Conservation (phyloP, 2,329 filamentous ascomycete genomes). For the Aspergillus ochraceoroseus region DNA sequence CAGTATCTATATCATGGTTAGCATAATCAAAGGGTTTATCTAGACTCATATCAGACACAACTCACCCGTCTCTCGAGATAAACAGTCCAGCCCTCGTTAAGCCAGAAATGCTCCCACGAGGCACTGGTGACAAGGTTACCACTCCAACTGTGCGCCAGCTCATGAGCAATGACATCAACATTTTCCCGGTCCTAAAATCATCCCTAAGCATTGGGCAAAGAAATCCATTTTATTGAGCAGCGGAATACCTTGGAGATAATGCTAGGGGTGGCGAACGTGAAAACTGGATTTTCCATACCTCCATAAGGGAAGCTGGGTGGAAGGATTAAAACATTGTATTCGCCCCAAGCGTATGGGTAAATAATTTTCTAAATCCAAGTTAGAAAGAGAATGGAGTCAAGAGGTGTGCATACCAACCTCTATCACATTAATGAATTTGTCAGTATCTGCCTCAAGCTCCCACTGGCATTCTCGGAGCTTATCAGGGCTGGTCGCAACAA, state of each 20-base stretch:
- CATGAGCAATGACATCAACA: slow-evolving; percentile 92
- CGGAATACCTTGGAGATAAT: slow-evolving; percentile 70
- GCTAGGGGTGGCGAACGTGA: slow-evolving; percentile 91
- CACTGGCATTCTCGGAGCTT: slow-evolving; percentile 78
- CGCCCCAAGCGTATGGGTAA: slow-evolving; percentile 87
- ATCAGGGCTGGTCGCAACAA: slow-evolving; percentile 82
- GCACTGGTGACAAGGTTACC: slow-evolving; percentile 64
- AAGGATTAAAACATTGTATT: slow-evolving; percentile 88
- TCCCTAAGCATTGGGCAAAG: slow-evolving; percentile 3
- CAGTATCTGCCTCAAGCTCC: slow-evolving; percentile 87
- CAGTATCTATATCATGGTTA: slow-evolving; percentile 33
- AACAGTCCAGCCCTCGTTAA: slow-evolving; percentile 83
- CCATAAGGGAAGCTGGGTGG: slow-evolving; percentile 88
- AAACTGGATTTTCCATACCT: slow-evolving; percentile 81
- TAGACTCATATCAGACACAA: too few relatives aligned
- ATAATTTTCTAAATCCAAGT: slow-evolving; percentile 51
- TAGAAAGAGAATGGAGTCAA: slow-evolving; percentile 7
- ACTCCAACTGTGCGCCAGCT: slow-evolving; percentile 72
- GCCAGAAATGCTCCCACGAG: slow-evolving; percentile 53
- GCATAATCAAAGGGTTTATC: slow-evolving; percentile 5
- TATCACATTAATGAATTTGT: slow-evolving; percentile 82
- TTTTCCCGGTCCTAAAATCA: slow-evolving; percentile 65
- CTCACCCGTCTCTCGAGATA: slow-evolving; percentile 76
- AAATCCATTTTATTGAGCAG: background rate
- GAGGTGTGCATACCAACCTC: slow-evolving; percentile 51